These are phyloP conservation scores for Adansonia madagascariensis DNA, from an alignment of 441 rosid species.

Conservation along the genomic window DNA sequence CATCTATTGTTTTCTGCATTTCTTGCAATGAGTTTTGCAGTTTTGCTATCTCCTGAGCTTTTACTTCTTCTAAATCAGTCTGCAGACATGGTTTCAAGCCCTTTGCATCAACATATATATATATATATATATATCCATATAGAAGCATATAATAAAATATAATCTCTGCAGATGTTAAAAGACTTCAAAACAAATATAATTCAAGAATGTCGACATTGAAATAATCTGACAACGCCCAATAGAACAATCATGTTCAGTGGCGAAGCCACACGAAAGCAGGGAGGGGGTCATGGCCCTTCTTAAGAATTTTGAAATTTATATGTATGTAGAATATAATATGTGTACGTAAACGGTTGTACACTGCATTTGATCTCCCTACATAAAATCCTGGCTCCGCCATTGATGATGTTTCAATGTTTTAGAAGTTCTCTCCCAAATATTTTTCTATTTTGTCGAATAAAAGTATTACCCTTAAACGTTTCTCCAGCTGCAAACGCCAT, in stretches of 20 bases:
- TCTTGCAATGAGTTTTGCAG: slow-evolving; percentile 70
- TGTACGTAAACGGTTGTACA: too few species aligned
- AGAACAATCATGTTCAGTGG: slow-evolving; percentile 1
- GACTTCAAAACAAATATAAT: slow-evolving; percentile 6
- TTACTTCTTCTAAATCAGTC: slow-evolving; percentile 91
- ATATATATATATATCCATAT: slow-evolving; percentile 12
- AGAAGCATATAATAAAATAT: slow-evolving; percentile 13
- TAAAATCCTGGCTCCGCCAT: too few species aligned
- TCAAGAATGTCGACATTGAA: slow-evolving; percentile 10
- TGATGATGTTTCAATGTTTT: background rate
- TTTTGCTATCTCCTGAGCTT: slow-evolving; percentile 74
- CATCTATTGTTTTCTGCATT: slow-evolving; percentile 78
- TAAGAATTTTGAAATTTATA: too few species aligned
- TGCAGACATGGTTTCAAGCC: slow-evolving; percentile 40
- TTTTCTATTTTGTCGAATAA: background rate
- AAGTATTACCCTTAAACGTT: slow-evolving; percentile 76
- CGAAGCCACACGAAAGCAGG: too few species aligned
- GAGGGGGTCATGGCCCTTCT: too few species aligned
- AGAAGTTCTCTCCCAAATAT: background rate
- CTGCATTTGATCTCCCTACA: too few species aligned
- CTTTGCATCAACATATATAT: slow-evolving; percentile 32
- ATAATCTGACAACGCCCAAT: slow-evolving; percentile 20
- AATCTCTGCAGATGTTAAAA: slow-evolving; percentile 11
- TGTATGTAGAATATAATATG: too few species aligned
- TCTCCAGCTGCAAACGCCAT: slow-evolving; percentile 93